phyloP scores from a whole-genome alignment of 768 basidiomycete genomes.

The Tylopilus vinaceipallidus region DNA sequence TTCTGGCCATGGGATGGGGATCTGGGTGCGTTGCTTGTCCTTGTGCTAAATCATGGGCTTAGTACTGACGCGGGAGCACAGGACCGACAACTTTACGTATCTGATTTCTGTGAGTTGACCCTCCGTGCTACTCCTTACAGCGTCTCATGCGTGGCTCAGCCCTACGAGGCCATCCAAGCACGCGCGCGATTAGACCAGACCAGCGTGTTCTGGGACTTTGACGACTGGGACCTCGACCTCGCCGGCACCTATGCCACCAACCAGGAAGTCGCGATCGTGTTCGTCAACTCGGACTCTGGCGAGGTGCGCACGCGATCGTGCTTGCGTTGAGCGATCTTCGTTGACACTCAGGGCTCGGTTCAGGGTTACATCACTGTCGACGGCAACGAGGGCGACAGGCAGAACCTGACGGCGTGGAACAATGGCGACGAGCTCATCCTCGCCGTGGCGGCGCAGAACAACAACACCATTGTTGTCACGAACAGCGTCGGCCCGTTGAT shows the following conservation, averaged over 20 bases:
- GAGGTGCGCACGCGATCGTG: conserved; percentile 44
- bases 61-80: too few relatives aligned
- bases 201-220: conserved; percentile 65
- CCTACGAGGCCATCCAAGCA: conserved; percentile 76
- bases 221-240: conserved; percentile 60
- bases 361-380: conserved; percentile 56
- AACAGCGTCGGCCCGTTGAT: conserved; percentile 75
- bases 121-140: background rate
- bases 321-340: conserved; percentile 2
- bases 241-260: conserved; percentile 47
- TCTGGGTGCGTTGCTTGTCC: conserved; percentile 47
- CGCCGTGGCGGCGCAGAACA: conserved; percentile 62
- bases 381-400: conserved; percentile 43
- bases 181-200: conserved; percentile 69
- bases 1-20: conserved; percentile 93
- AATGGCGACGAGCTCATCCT: conserved; percentile 39
- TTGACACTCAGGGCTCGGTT: too few relatives aligned
- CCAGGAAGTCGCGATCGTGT: conserved; percentile 74
- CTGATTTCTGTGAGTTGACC: conserved; percentile 58
- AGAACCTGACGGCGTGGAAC: conserved; percentile 41
- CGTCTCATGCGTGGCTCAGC: conserved; percentile 38
- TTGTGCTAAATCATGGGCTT: background rate
- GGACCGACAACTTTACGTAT: conserved; percentile 75
- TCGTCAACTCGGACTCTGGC: conserved; percentile 81
- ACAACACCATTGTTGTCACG: conserved; percentile 77